Base-by-base conservation (phyloP, 2,329 filamentous ascomycete species). In the Exophiala sp. region DNA sequence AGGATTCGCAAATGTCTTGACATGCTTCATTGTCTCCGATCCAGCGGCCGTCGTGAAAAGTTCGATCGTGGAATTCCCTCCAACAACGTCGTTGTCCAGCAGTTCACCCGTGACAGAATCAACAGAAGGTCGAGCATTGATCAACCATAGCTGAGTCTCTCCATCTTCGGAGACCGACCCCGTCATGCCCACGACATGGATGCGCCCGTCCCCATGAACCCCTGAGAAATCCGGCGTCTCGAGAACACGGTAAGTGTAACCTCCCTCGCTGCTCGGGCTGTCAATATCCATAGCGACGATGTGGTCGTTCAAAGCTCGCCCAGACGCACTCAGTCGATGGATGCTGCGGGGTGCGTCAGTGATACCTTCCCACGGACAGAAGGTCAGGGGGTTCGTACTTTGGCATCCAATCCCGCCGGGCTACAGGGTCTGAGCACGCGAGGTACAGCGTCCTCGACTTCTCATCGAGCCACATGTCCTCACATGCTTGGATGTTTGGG, bases 11-110 rank as follows among this genome's bases (percentile, higher is more conserved):
- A 52, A 58, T 2, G 69, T 71, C 36, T 65, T 65, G 8, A 71
- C 60, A 54, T 72, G 65, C 18, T 57, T 55, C 62, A 72, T 65
- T 1, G 36, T 61, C 2, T 58, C 42, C 8, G 63, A 63, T 3
- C 60, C 60, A 5, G 57, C 43, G 14, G 59, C 57, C 3, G 67
- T 63, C 14, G 66, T 58, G 46, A 73, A 72, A 0, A 68, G 57
- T 39, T 72, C 70, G 36, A 72, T 62, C 0, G 71, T 73, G 8
- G 69, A 66, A 50, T 72, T 72, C 6, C 65, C 68, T 4, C 71
- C 71, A 10, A 66, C 38, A 8, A 58, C 52, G 3, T 40, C 41
- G 14, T 68, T 60, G 58, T 71, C 65, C 2, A 71, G 62, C 7
- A 63, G 29, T 11, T 62, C 59, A 12, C 69, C 68, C 1, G 65